Percentiles rank a stretch among this genome's conserved stretches.
Evolutionary conservation across 306 rosid genomes (phyloP).

Genomic region (Lupinus albus): DNA sequence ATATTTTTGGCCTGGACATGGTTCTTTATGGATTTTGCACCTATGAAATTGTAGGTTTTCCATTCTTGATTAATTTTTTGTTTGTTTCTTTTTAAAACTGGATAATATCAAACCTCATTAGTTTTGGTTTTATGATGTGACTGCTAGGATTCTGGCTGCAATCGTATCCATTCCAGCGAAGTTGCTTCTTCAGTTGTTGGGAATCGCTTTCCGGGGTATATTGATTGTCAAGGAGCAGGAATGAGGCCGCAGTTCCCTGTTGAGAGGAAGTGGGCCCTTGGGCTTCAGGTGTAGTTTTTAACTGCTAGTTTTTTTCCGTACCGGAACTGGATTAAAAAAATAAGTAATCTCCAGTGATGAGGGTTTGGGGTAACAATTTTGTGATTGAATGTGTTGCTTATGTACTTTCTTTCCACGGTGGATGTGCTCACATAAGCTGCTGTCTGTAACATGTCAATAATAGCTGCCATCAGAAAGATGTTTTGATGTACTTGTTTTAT

Average conservation of each 20-base stretch:
- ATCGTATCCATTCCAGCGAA: conserved; percentile 56
- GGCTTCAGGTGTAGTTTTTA: conserved; percentile 82
- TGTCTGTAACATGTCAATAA: conserved; percentile 1
- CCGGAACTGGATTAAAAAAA: neutral
- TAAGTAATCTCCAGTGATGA: conserved; percentile 2
- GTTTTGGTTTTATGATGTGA: conserved; percentile 38
- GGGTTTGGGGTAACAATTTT: neutral
- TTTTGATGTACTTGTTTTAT: conserved; percentile 27
- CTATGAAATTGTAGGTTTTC: conserved; percentile 31
- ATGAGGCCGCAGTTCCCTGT: conserved; percentile 67
- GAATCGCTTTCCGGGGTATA: conserved; percentile 68
- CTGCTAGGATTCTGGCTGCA: conserved; percentile 66
- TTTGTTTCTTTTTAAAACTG: conserved; percentile 24
- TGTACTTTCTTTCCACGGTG: neutral
- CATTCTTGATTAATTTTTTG: conserved; percentile 1
- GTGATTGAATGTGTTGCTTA: conserved; percentile 35
- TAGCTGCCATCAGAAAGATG: conserved; percentile 12
- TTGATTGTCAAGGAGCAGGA: conserved; percentile 70
- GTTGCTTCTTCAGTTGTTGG: conserved; percentile 65
- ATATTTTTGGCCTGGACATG: conserved; percentile 20
- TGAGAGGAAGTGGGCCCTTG: conserved; percentile 97
- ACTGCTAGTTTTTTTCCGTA: conserved; percentile 31
- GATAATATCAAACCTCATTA: conserved; percentile 32
- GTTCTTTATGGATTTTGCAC: conserved; percentile 3
- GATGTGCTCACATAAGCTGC: neutral